These are phyloP conservation scores for Cubamyces lactineus DNA, from an alignment of 768 basidiomycete genomes.

Conservation along the genomic window DNA sequence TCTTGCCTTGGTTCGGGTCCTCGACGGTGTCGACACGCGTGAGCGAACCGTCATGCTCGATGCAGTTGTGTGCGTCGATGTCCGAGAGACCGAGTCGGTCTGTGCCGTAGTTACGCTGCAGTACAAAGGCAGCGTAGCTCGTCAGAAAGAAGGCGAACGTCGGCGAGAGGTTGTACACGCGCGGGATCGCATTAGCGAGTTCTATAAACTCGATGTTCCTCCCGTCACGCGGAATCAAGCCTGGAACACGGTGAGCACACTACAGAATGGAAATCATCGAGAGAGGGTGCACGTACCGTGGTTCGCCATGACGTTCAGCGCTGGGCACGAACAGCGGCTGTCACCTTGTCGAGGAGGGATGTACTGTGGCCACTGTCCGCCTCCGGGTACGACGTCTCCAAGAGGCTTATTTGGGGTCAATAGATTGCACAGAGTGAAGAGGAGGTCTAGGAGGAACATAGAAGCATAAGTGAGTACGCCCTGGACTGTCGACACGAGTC, in stretches of 20 bases:
- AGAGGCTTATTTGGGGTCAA: constrained; percentile 49
- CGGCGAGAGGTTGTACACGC: constrained; percentile 71
- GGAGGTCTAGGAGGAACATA: constrained; percentile 55
- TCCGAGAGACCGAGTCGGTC: constrained; percentile 70
- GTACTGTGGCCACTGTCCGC: constrained; percentile 71
- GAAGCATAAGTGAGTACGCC: constrained; percentile 9
- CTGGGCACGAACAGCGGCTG: constrained; percentile 75
- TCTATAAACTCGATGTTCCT: constrained; percentile 65
- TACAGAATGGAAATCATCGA: neutral
- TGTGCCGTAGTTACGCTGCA: constrained; percentile 55
- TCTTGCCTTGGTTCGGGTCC: constrained; percentile 57
- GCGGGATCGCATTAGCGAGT: constrained; percentile 45
- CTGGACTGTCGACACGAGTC: constrained; percentile 12
- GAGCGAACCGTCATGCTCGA: constrained; percentile 71
- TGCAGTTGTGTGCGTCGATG: constrained; percentile 73
- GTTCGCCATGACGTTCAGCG: constrained; percentile 80
- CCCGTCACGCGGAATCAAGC: constrained; percentile 59
- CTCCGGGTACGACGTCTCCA: constrained; percentile 26
- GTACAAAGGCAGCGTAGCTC: constrained; percentile 57
- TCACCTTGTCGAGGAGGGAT: constrained; percentile 59
- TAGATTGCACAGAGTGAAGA: constrained; percentile 54
- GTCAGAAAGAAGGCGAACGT: constrained; percentile 72
- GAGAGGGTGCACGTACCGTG: constrained; percentile 53
- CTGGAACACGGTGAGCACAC: neutral
- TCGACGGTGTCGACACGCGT: constrained; percentile 53